Evolutionary conservation across 306 rosid genomes (phyloP), one percentile per base, ranked within the genome.

Genomic region (Neltuma alba): DNA sequence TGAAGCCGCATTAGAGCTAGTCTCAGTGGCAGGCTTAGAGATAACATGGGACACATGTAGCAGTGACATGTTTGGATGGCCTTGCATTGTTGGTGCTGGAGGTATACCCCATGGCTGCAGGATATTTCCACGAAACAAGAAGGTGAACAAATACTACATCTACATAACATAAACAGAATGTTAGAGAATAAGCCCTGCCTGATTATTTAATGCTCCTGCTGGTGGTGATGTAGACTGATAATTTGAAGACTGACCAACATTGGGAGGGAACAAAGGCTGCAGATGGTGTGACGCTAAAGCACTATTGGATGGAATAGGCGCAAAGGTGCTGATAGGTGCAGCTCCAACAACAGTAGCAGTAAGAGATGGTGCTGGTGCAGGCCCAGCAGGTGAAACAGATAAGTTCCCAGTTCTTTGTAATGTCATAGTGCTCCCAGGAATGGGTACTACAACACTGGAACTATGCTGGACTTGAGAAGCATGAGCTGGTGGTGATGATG

Each of bases 401-500:
- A 76, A 68, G 82, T 77, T 72, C 75, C 73, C 87, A 85, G 72
- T 34, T 57, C 63, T 41, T 45, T 79, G 71, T 69, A 85, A 81
- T 80, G 76, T 64, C 60, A 83, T n/a, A 65, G 64, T 78, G 44
- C 82, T 83, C 27, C 76, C 48, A 71, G 82, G 73, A 76, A 80
- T 66, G 75, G 80, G 65, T 74, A 82, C 45, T 73, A 77, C 61
- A 81, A 79, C 70, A 81, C 47, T 65, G 72, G 79, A 30, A 73
- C 80, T 82, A 84, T 82, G 86, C 66, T 81, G 86, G 76, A 61
- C 74, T 80, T 85, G 88, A 75, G 89, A 84, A 83, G 36, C 67
- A 70, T 84, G 88, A 84, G 82, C 81, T 81, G 91, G 87, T 81
- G 91, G 87, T 31, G 74, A 85, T 85, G 97, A 80, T 71, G 84